Conservation (phyloP, 2,329 filamentous ascomycete genomes). For the Diaporthe citri region DNA sequence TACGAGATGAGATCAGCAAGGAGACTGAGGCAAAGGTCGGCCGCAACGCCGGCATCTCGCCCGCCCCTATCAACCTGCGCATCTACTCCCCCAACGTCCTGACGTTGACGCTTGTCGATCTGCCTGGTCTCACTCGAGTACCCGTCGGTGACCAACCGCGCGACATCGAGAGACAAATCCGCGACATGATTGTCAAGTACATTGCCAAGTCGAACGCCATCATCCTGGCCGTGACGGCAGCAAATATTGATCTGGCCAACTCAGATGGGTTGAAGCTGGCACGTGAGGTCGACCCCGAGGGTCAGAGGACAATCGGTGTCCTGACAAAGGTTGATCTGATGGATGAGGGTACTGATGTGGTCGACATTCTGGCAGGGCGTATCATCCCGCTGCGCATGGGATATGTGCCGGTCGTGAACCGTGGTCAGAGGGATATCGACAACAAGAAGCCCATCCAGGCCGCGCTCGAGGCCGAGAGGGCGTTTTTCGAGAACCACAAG, state of each 20-base stretch:
- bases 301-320: conserved; percentile 94
- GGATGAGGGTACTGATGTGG: conserved; percentile 97
- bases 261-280: conserved; percentile 97
- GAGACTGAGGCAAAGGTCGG: conserved; percentile 78
- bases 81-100: conserved; percentile 98
- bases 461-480: conserved; percentile 92
- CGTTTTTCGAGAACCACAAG: conserved; percentile 98
- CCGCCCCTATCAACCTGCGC: conserved; percentile 97
- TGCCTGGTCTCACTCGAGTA: conserved; percentile 96
- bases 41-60: conserved; percentile 98
- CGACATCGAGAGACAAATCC: conserved; percentile 98
- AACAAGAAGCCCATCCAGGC: conserved; percentile 95
- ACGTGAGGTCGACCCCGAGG: conserved; percentile 94
- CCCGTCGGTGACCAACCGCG: conserved; percentile 97
- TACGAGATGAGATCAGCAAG: conserved; percentile 94
- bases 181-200: conserved; percentile 96
- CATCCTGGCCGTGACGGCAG: conserved; percentile 94
- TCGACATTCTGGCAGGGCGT: conserved; percentile 97
- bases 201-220: conserved; percentile 99
- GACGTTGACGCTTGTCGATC: conserved; percentile 94
- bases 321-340: conserved; percentile 97
- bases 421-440: conserved; percentile 97
- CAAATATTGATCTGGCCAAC: conserved; percentile 98
- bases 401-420: conserved; percentile 96
- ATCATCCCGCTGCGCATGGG: conserved; percentile 95